Conservation (phyloP, 768 basidiomycete species). For the Tephrocybe sp. region DNA sequence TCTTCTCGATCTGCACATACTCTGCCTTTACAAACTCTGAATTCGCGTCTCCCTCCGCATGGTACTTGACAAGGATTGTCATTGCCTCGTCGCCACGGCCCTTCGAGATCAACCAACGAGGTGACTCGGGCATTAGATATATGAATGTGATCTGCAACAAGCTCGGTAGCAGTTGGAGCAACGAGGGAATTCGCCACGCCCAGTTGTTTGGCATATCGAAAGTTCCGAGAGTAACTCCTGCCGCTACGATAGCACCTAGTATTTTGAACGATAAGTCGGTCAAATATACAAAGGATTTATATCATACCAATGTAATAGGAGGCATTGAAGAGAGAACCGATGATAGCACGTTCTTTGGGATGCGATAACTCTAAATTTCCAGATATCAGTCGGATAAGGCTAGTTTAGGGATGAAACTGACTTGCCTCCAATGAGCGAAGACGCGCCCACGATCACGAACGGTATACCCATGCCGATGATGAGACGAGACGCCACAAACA, state of each 20-base stretch:
- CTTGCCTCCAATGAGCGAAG: slow-evolving; percentile 58
- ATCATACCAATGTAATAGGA: slow-evolving; percentile 60
- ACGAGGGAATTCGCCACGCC: slow-evolving; percentile 73
- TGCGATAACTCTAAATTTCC: slow-evolving; percentile 53
- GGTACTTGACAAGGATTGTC: slow-evolving; percentile 52
- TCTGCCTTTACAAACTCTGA: slow-evolving; percentile 61
- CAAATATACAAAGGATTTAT: neutral
- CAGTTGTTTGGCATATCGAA: slow-evolving; percentile 57
- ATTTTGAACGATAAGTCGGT: neutral
- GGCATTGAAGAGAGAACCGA: slow-evolving; percentile 65
- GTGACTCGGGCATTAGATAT: slow-evolving; percentile 62
- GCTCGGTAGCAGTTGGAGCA: slow-evolving; percentile 56
- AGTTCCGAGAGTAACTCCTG: slow-evolving; percentile 62
- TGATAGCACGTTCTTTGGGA: slow-evolving; percentile 65
- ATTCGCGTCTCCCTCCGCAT: slow-evolving; percentile 54
- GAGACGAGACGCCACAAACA: slow-evolving; percentile 58
- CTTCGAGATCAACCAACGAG: slow-evolving; percentile 62
- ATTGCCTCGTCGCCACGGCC: slow-evolving; percentile 51
- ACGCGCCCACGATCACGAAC: slow-evolving; percentile 64
- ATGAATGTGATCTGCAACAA: slow-evolving; percentile 55
- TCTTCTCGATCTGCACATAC: slow-evolving; percentile 55
- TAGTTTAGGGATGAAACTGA: neutral
- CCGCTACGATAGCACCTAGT: slow-evolving; percentile 55
- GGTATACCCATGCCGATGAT: slow-evolving; percentile 60
- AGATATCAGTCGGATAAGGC: neutral